Evolutionary conservation across 371 early-diverging fungal species (phyloP).

Genomic region (Gilbertella persicaria): DNA sequence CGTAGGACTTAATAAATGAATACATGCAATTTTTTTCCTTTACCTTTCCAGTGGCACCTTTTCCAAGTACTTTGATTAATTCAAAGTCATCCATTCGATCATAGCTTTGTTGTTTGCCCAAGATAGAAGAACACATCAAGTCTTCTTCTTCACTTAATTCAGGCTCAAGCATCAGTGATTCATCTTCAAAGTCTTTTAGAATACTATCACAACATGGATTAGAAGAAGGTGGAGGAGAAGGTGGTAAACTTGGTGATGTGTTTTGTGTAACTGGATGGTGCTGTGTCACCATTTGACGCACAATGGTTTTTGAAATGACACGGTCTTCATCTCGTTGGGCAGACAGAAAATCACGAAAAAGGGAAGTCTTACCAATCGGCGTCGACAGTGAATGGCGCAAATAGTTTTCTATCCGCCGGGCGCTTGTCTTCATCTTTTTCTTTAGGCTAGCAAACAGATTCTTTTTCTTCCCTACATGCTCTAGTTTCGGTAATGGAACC

Average conservation of each 20-base stretch:
- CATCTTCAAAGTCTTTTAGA: neutral
- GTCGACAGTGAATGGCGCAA: constrained; percentile 29
- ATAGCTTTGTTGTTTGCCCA: neutral
- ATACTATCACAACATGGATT: too few relatives aligned
- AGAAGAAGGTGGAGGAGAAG: constrained; percentile 10
- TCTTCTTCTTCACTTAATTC: neutral
- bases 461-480: neutral
- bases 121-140: constrained; percentile 2
- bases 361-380: constrained; percentile 31
- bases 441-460: neutral
- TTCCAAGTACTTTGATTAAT: constrained; percentile 58
- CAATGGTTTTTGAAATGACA: constrained; percentile 20
- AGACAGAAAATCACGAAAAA: constrained; percentile 49
- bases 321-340: constrained; percentile 50
- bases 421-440: constrained; percentile 30
- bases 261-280: constrained; percentile 7
- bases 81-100: constrained; percentile 46
- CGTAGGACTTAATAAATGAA: neutral
- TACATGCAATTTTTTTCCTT: neutral
- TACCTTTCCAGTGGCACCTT: constrained; percentile 63
- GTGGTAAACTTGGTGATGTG: neutral
- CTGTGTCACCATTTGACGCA: constrained; percentile 16
- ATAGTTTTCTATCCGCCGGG: constrained; percentile 42
- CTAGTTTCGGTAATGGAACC: constrained; percentile 23
- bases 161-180: neutral